Base-by-base conservation (phyloP, 23 red algal species). In the Cyanidioschyzon merolae region DNA sequence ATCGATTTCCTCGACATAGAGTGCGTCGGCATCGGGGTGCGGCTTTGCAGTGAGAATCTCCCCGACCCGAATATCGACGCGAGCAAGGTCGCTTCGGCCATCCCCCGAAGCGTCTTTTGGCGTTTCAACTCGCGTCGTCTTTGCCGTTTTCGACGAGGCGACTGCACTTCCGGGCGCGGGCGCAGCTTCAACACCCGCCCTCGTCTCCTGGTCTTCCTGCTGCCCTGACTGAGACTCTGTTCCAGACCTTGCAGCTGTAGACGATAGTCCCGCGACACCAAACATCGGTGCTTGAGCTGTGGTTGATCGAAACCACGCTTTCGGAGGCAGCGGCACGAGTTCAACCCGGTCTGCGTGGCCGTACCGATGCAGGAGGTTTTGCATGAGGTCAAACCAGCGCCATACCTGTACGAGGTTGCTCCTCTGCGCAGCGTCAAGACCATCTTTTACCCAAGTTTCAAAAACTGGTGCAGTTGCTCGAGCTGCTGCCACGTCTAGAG, bases 1-100 rank as follows among this genome's bases (percentile, higher is more conserved):
- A 39, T 79, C 71, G 3, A 86, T 86, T 36, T 86, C 35, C 59
- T 86, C 83, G 0, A 86, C 45, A 36, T 86, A 86, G n/a, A 86
- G 36, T 1, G 50, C 63, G 58, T 86, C 83, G 37, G 83, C 83
- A n/a, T 86, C 74, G 2, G 83, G 83, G 30, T 86, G 83, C 41
- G 32, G 27, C 63, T 76, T 24, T 0, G 83, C 83, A 25, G 58
- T 57, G 1, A 86, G 34, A 36, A 86, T 86, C 29, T 79, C 40
- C 2, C 76, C 83, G 1, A 86, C 83, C 29, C 83, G 77, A 29
- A 86, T 79, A 39, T 86, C 83, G 27, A 86, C 38, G 18, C 83
- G 40, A 39, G 74, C 78, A 21, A 79, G 37, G 24, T 79, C 51
- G 36, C 34, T 40, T 3, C 34, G 68, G 32, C 25, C 58, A 17